Conservation (phyloP, 768 basidiomycete species). For the Hypholoma sublateritium region DNA sequence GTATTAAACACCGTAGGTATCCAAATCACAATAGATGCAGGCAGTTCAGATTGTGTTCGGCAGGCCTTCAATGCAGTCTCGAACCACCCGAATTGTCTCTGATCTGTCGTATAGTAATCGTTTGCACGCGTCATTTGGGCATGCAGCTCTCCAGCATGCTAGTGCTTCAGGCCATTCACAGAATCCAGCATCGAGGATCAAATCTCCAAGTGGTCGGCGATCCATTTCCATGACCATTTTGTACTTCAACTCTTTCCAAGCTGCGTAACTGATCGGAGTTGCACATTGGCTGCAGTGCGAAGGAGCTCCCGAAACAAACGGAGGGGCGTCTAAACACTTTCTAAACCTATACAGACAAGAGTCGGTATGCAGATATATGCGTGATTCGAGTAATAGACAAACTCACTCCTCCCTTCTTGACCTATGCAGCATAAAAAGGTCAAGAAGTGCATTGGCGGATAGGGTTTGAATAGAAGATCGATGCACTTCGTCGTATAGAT, state of each 20-base stretch:
- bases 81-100: conserved; percentile 52
- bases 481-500: conserved; percentile 47
- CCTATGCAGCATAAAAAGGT: conserved; percentile 56
- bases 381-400: neutral
- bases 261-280: conserved; percentile 49
- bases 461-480: conserved; percentile 47
- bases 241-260: conserved; percentile 66
- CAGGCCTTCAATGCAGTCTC: conserved; percentile 50
- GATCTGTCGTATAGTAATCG: conserved; percentile 56
- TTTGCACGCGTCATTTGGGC: conserved; percentile 41
- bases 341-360: conserved; percentile 30
- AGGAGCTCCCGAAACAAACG: conserved; percentile 49
- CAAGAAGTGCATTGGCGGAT: conserved; percentile 49
- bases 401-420: conserved; percentile 44
- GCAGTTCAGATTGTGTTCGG: conserved; percentile 27
- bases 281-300: conserved; percentile 56
- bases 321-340: conserved; percentile 50
- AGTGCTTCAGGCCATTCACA: conserved; percentile 56
- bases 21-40: no score
- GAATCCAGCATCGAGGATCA: conserved; percentile 47
- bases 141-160: conserved; percentile 61
- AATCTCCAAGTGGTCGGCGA: conserved; percentile 56
- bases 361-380: neutral
- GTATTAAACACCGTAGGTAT: no score
- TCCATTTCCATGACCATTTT: conserved; percentile 60